Evolutionary conservation across 805 yeast species (phyloP).

Genomic region (Yarrowia deformans): DNA sequence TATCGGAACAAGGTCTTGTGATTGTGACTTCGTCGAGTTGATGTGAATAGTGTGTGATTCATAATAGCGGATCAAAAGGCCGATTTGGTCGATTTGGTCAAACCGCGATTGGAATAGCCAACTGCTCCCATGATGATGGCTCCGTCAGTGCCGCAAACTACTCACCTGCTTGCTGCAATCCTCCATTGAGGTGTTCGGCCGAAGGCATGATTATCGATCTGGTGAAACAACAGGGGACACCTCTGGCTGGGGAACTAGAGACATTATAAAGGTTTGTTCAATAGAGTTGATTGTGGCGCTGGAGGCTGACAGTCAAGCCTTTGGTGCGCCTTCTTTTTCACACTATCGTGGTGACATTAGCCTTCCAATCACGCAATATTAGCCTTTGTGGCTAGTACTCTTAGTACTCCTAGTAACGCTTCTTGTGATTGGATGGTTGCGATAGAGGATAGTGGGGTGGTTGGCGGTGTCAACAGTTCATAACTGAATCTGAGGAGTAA

Average conservation of each 20-base stretch:
- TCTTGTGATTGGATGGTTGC: constrained; percentile 14
- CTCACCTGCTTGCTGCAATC: constrained; percentile 38
- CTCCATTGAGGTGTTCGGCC: constrained; percentile 25
- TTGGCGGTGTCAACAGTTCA: no score
- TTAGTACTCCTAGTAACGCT: background rate
- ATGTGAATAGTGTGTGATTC: no score
- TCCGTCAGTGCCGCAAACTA: background rate
- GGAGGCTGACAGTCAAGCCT: constrained; percentile 39
- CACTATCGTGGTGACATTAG: constrained; percentile 39
- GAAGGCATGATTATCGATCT: constrained; percentile 33
- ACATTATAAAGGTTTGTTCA: constrained; percentile 36
- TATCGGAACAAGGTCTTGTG: no score
- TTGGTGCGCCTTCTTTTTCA: constrained; percentile 30
- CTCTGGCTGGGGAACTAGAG: constrained; percentile 11
- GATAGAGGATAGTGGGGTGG: no score
- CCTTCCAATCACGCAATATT: constrained; percentile 39
- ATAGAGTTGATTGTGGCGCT: constrained; percentile 40
- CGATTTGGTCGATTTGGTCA: no score
- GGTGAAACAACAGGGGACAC: background rate
- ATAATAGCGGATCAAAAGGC: no score
- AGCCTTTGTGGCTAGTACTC: constrained; percentile 38
- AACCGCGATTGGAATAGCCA: no score
- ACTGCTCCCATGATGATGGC: no score
- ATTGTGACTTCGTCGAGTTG: no score
- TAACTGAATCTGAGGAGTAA: no score